Base-by-base conservation (phyloP, 768 basidiomycete genomes). In the Cyclocybe aegerita region DNA sequence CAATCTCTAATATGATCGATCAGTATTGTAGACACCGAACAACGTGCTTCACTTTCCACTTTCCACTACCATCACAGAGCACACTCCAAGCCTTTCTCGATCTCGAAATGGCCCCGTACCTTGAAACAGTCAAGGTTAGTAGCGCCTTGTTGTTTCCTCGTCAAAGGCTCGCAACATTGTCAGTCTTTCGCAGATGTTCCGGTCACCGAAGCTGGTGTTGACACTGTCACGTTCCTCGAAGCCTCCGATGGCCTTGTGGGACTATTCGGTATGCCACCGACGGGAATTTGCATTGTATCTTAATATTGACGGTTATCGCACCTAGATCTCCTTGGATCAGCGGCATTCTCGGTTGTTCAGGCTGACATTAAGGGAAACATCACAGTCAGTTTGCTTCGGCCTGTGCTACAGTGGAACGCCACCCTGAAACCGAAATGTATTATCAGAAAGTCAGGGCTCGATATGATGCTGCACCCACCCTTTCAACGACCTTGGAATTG, bases 141-240 rank as follows among this genome's bases (percentile, higher is more conserved):
- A 15, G 15, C 15, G 16, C n/a, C n/a, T 12, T 34, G 2, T 8
- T 10, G n/a, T 39, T 33, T 46, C n/a, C 6, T 14, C 9, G 9
- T 46, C 15, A 39, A 8, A 37, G 10, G 41, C 29, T 12, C 12
- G 48, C 48, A 23, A 47, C 40, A n/a, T 36, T 15, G 9, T 40
- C 56, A 98, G 96, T 95, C 92, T n/a, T 99, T 93, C 67, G 84
- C 85, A 59, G 88, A 95, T 68, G 96, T 98, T 36, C 81, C 87
- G 30, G 78, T 92, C 57, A 90, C 87, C 48, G 85, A 92, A 58
- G 80, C 78, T 60, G 96, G 96, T 53, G 82, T 98, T 65, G 86
- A 98, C 66, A 98, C 97, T 11, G 66, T 82, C 39, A 74, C 78
- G 42, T 99, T 98, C 74, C 78, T 95, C 59, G 86, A 96, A 60